Percentiles rank a stretch among this genome's conserved stretches.
These are phyloP conservation scores for apple (Malus domestica) DNA, from an alignment of 306 rosid genomes.

Conservation along the genomic window DNA sequence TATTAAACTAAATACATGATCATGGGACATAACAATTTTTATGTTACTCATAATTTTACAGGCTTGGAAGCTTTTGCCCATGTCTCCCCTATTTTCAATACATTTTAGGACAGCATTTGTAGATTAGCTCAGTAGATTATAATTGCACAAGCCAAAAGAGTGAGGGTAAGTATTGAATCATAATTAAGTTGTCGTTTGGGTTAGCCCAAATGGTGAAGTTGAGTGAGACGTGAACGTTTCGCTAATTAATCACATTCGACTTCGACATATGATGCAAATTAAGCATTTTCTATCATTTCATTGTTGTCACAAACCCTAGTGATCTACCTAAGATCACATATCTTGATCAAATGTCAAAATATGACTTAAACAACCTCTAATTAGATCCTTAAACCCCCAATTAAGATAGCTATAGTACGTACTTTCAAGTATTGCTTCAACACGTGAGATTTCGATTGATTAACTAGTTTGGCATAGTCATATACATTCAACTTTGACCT, in stretches of 20 bases:
- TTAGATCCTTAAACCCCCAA: not conserved
- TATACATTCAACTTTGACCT: not conserved
- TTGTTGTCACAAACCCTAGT: not conserved
- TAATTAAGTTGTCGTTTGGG: no score
- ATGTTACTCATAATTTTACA: no score
- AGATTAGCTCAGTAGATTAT: no score
- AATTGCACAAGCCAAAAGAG: no score
- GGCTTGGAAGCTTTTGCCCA: no score
- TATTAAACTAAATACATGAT: no score
- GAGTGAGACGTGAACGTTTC: not conserved
- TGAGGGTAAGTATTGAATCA: no score
- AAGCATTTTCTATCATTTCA: not conserved
- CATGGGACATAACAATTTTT: no score
- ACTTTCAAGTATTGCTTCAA: not conserved
- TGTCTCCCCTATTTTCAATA: no score
- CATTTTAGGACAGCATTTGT: no score
- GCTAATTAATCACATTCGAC: not conserved
- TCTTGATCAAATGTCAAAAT: not conserved
- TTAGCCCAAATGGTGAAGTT: not conserved
- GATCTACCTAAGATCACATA: not conserved
- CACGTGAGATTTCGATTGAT: not conserved
- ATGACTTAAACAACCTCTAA: not conserved
- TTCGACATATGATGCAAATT: not conserved
- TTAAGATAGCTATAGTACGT: not conserved
- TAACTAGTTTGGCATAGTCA: not conserved